phyloP scores from a whole-genome alignment of 2,329 filamentous ascomycete species.

The Coniella lustricola region DNA sequence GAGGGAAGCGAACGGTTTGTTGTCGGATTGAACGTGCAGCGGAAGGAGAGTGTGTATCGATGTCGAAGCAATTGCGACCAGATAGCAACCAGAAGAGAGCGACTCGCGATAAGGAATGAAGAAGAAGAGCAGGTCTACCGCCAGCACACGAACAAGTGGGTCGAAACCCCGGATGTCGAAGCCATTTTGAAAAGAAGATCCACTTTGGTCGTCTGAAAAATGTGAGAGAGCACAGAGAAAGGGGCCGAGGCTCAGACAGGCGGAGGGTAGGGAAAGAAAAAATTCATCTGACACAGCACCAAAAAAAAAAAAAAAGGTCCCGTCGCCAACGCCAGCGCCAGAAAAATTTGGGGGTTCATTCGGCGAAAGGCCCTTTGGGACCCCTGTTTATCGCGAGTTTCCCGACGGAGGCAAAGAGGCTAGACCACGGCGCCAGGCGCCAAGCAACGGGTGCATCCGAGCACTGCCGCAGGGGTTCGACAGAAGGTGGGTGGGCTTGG shows the following conservation, averaged over 20 bases:
- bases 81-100: neutral
- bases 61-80: too few species aligned
- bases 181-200: neutral
- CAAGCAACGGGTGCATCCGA: neutral
- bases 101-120: neutral
- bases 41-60: too few species aligned
- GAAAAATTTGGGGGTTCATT: too few species aligned
- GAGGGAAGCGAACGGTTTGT: too few species aligned
- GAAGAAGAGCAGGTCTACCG: neutral
- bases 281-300: too few species aligned
- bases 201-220: neutral
- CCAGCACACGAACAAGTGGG: neutral
- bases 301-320: neutral
- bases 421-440: neutral
- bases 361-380: neutral
- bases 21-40: too few species aligned
- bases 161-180: neutral
- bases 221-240: neutral
- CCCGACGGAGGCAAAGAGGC: neutral
- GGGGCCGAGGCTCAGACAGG: neutral
- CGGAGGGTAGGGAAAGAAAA: neutral
- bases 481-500: neutral
- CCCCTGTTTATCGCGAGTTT: neutral
- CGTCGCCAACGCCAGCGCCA: neutral
- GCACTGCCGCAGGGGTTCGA: neutral